Evolutionary conservation across 139 green algal genomes (phyloP), one percentile per base, ranked within the genome.

Genomic region (Chlorella ohadii): DNA sequence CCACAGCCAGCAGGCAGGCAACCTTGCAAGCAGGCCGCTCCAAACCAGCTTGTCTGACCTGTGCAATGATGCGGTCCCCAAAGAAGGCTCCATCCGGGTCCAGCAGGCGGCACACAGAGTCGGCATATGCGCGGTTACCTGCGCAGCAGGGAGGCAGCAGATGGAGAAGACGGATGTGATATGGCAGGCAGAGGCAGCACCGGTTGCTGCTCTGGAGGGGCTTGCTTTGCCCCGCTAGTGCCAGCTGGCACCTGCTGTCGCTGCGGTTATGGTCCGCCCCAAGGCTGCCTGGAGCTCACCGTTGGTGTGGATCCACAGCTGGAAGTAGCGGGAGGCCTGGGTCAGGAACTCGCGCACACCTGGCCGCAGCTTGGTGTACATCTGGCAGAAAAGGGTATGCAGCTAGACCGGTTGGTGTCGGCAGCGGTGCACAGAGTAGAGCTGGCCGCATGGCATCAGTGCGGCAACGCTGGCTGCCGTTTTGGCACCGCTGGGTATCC

Each of bases 241-340:
- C n/a, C n/a, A n/a, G n/a, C n/a, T n/a, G n/a, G 51, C 51, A 19
- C 15, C 51, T 59, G 51, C 51, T 59, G 51, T 22, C 3, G 12
- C 51, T 59, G 51, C 11, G 11, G 44, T 11, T 11, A 55, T 66
- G 63, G 1, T 3, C 25, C 1, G 28, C 27, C 28, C 63, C 63
- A 28, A 22, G n/a, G 1, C 16, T 28, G 28, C 31, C 63, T 38
- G 63, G 16, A 4, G 25, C 72, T 4, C 57, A 84, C 96, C 96
- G 86, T 98, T 98, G 22, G 96, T 99, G 94, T 99, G 98, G 44
- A 99, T 96, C 84, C 95, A 91, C 86, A 99, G 84, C 87, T 98
- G 92, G 83, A 92, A 98, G 55, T 38, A n/a, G 17, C 85, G 38
- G 0, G 79, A 36, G 0, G 92, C 90, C 6, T 55, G 31, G 15